Percentiles rank a stretch among this genome's conserved stretches.
These are phyloP conservation scores for Exophiala dermatitidis DNA, from an alignment of 2,329 filamentous ascomycete genomes.

Conservation along the genomic window DNA sequence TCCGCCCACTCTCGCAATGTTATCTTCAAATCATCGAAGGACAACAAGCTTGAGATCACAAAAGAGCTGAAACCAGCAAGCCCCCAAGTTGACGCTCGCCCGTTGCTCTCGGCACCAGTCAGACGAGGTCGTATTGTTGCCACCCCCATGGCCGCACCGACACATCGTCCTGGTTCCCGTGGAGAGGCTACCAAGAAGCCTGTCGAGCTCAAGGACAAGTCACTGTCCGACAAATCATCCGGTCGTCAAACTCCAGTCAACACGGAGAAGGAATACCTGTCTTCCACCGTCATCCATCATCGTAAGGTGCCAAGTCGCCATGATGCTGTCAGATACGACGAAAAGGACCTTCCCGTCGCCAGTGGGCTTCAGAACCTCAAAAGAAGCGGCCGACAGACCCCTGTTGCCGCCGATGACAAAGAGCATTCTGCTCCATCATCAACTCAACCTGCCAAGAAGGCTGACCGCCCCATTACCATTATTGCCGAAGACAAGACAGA, in stretches of 20 bases:
- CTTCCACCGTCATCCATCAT: slow-evolving; percentile 3
- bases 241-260: slow-evolving; percentile 14
- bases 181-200: slow-evolving; percentile 12
- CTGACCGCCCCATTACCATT: slow-evolving; percentile 4
- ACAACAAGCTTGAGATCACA: slow-evolving; percentile 10
- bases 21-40: slow-evolving; percentile 8
- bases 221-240: slow-evolving; percentile 3
- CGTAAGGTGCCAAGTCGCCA: slow-evolving; percentile 7
- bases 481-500: slow-evolving; percentile 5
- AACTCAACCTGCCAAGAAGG: background rate
- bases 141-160: slow-evolving; percentile 20
- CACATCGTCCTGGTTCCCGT: slow-evolving; percentile 16
- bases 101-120: slow-evolving; percentile 26
- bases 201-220: slow-evolving; percentile 11
- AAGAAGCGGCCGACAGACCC: slow-evolving; percentile 2
- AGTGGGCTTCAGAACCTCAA: background rate
- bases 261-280: slow-evolving; percentile 7
- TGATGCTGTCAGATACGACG: slow-evolving; percentile 9
- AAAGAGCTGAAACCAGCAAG: slow-evolving; percentile 9
- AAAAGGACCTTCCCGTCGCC: background rate
- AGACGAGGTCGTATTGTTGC: slow-evolving; percentile 25
- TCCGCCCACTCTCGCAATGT: background rate
- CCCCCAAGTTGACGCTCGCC: slow-evolving; percentile 2
- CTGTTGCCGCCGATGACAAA: slow-evolving; percentile 6
- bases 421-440: background rate